Evolutionary conservation across 2,329 filamentous ascomycete species (phyloP).

Genomic region (Calonectria montana): DNA sequence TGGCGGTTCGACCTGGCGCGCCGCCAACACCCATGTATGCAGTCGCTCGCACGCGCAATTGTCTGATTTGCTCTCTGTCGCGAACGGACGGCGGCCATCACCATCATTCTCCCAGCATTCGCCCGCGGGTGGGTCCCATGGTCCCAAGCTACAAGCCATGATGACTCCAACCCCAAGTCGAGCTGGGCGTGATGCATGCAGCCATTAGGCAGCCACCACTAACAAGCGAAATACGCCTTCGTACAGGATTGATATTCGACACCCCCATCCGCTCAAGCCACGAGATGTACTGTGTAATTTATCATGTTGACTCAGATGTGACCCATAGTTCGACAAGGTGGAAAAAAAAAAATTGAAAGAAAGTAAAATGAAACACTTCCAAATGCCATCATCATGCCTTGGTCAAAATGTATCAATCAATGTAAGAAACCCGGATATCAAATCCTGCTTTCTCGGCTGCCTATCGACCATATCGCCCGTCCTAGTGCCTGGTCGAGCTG

Average conservation of each 20-base stretch:
- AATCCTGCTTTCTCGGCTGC: conserved; percentile 8
- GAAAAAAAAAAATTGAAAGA: not conserved
- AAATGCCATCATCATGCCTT: conserved; percentile 7
- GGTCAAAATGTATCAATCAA: conserved; percentile 5
- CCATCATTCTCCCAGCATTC: not conserved
- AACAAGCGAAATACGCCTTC: not conserved
- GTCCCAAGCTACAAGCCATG: not conserved
- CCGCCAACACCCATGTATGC: not conserved
- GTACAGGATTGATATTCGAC: not conserved
- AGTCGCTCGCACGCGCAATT: not conserved
- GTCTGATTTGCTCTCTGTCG: not conserved
- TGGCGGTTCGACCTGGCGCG: not conserved
- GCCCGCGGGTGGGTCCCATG: not conserved
- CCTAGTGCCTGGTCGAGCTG: conserved; percentile 44
- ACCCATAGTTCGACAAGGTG: not conserved
- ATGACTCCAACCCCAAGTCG: conserved; percentile 14
- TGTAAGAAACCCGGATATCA: conserved; percentile 31
- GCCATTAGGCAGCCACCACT: conserved; percentile 10
- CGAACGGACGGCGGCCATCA: no score
- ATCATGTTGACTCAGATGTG: not conserved
- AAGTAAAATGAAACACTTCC: not conserved
- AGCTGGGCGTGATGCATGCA: not conserved
- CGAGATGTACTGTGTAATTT: not conserved
- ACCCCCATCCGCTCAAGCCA: not conserved
- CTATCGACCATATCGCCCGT: conserved; percentile 11